Evolutionary conservation across 139 green algal genomes (phyloP), one percentile per base, ranked within the genome.

Genomic region (Chlorella sp.): DNA sequence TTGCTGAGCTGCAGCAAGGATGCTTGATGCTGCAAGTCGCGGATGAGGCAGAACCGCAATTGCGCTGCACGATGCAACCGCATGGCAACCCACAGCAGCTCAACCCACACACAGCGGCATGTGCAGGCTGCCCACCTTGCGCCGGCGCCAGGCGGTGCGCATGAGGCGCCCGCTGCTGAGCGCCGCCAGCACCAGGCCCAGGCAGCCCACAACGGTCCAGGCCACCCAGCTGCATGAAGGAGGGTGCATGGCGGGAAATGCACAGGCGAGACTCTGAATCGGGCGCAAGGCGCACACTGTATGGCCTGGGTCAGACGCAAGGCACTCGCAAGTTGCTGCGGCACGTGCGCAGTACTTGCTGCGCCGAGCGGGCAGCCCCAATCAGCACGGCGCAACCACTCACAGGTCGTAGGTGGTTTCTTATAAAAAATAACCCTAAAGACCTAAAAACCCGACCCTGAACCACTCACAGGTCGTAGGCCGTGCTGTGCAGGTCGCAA

Each of bases 401-500:
- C 69, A 76, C 69, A 76, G 48, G 69, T 76, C 69, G 69, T 36
- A n/a, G n/a, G n/a, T n/a, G n/a, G n/a, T n/a, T n/a, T n/a, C n/a
- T n/a, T n/a, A n/a, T n/a, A n/a, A n/a, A n/a, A n/a, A n/a, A n/a
- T n/a, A n/a, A n/a, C n/a, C n/a, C n/a, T n/a, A n/a, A n/a, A n/a
- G n/a, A n/a, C n/a, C n/a, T n/a, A n/a, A n/a, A n/a, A n/a, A n/a
- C n/a, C n/a, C n/a, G n/a, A n/a, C n/a, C n/a, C n/a, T n/a, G n/a
- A n/a, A n/a, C 60, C 28, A n/a, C 28, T 34, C 51, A 60, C 68
- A 44, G 11, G 14, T 36, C 4, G 20, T 46, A 30, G 7, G 58
- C 41, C 0, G 40, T 40, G 58, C 41, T 17, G 60, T 30, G 40
- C 58, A 83, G 77, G 77, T 54, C 26, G 77, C 77, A 83, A 41